A percentile compares a stretch with the other conserved stretches of the same genome.
These are phyloP conservation scores for Plasmodium fragile DNA, from an alignment of 169 alveolate species.

Conservation along the genomic window DNA sequence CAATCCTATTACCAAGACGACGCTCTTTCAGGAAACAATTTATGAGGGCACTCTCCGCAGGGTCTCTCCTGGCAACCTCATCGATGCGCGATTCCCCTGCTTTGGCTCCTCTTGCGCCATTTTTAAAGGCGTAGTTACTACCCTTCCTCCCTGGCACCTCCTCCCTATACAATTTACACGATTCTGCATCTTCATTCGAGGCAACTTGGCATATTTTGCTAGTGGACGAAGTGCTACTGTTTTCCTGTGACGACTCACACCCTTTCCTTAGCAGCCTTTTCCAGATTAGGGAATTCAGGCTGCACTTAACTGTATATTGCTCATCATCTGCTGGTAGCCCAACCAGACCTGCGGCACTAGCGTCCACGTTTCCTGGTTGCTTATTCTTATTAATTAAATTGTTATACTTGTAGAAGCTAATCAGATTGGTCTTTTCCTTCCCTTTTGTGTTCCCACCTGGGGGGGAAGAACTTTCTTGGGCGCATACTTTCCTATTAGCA, in stretches of 20 bases:
- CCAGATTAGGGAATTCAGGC: not conserved
- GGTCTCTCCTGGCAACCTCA: not conserved
- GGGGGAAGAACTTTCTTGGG: not conserved
- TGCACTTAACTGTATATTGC: not conserved
- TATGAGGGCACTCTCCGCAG: not conserved
- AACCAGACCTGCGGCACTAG: not conserved
- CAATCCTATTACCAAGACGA: not conserved
- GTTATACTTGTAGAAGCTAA: conserved; percentile 68
- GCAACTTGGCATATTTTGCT: not conserved
- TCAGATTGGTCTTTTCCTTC: conserved; percentile 48
- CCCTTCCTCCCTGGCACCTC: not conserved
- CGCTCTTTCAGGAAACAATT: conserved; percentile 3
- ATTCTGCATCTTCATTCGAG: conserved; percentile 14
- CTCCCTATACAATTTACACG: conserved; percentile 15
- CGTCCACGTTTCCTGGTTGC: not conserved
- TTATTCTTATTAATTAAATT: conserved; percentile 23
- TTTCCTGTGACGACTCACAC: not conserved
- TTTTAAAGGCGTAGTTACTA: not conserved
- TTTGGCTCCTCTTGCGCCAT: not conserved
- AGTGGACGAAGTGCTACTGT: not conserved
- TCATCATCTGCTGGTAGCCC: not conserved
- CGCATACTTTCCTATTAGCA: conserved; percentile 12
- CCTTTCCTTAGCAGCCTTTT: conserved; percentile 1
- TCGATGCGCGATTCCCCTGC: not conserved
- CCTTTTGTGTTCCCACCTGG: not conserved